These are phyloP conservation scores for Kurtzmaniella natalensis DNA, from an alignment of 1,139 yeast genomes.

Conservation along the genomic window DNA sequence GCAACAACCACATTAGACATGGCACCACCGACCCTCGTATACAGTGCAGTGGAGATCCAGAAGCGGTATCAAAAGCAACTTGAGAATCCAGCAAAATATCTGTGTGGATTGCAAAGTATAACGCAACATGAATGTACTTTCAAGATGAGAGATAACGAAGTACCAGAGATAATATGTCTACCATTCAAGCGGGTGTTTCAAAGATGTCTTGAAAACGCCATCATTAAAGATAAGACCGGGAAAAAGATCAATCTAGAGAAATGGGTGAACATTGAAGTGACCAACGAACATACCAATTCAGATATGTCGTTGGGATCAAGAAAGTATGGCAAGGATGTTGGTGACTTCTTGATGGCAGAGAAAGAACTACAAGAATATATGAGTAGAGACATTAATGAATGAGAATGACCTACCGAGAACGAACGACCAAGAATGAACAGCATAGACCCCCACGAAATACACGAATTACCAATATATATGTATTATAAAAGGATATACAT, in stretches of 20 bases:
- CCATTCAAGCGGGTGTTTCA: conserved; percentile 53
- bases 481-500: too few species aligned
- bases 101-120: conserved; percentile 40
- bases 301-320: conserved; percentile 19
- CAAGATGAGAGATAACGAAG: conserved; percentile 21
- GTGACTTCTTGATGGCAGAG: conserved; percentile 37
- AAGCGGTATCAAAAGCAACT: conserved; percentile 24
- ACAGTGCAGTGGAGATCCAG: conserved; percentile 25
- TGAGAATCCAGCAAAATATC: conserved; percentile 26
- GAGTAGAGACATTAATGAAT: conserved; percentile 18
- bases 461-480: too few species aligned
- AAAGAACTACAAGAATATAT: conserved; percentile 31
- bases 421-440: too few species aligned
- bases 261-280: conserved; percentile 45
- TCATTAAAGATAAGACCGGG: conserved; percentile 19
- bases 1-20: too few species aligned
- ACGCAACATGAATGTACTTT: conserved; percentile 51
- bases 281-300: conserved; percentile 32
- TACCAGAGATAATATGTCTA: conserved; percentile 44
- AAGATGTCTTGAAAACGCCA: conserved; percentile 36
- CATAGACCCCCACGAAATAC: too few species aligned
- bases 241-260: conserved; percentile 20
- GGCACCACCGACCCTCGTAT: conserved; percentile 50
- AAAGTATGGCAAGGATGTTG: conserved; percentile 24
- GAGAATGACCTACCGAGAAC: too few species aligned